Conservation (phyloP, 768 basidiomycete species). For the Phaeolepiota aurea region DNA sequence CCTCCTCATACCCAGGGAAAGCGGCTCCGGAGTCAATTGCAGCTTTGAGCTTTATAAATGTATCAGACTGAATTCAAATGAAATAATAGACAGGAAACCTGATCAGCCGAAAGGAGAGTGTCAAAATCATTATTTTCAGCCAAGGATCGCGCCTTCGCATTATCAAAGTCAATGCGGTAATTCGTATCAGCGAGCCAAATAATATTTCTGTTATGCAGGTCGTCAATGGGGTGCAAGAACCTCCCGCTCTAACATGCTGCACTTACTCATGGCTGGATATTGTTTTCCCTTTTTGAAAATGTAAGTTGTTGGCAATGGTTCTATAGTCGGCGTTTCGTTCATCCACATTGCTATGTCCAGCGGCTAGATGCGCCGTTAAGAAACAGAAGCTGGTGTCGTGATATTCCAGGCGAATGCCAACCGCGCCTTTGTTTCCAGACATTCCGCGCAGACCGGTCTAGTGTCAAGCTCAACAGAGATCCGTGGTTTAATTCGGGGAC, state of each 20-base stretch:
- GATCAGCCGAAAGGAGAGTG: slow-evolving; percentile 72
- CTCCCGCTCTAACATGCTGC: neutral
- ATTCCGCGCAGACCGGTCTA: slow-evolving; percentile 88
- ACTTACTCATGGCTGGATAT: slow-evolving; percentile 87
- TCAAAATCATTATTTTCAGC: slow-evolving; percentile 63
- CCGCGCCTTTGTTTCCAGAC: slow-evolving; percentile 96
- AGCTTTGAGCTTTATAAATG: slow-evolving; percentile 47
- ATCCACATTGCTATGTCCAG: slow-evolving; percentile 85
- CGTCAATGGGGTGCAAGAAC: slow-evolving; percentile 1
- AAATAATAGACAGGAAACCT: slow-evolving; percentile 56
- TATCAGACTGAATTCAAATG: slow-evolving; percentile 4
- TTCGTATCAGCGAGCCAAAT: slow-evolving; percentile 96
- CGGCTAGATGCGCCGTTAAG: slow-evolving; percentile 91
- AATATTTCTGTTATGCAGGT: slow-evolving; percentile 54
- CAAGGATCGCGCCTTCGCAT: slow-evolving; percentile 67
- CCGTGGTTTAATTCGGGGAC: no score
- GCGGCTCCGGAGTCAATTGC: slow-evolving; percentile 67
- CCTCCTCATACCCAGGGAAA: slow-evolving; percentile 83
- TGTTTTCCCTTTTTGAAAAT: slow-evolving; percentile 84
- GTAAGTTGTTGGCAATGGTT: slow-evolving; percentile 77
- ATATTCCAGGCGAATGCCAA: slow-evolving; percentile 88
- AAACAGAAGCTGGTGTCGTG: slow-evolving; percentile 92
- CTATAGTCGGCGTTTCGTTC: slow-evolving; percentile 90
- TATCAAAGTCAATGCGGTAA: slow-evolving; percentile 86
- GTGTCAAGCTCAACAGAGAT: slow-evolving; percentile 3